Base-by-base conservation (phyloP, 1,139 yeast species). In the Hansenula lynferdii region DNA sequence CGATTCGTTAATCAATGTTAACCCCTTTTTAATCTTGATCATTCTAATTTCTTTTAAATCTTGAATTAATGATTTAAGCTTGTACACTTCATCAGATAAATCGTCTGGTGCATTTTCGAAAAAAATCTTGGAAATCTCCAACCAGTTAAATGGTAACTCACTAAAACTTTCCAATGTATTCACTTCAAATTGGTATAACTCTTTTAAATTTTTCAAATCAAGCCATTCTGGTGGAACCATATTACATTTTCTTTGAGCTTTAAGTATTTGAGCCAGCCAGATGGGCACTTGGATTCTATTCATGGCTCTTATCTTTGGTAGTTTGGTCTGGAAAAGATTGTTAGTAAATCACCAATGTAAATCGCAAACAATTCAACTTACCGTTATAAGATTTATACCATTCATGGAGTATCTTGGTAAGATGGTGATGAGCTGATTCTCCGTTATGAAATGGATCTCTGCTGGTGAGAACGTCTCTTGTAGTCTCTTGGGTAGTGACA, bases 191-290 rank as follows among this genome's bases (percentile, higher is more conserved):
- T 84, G 89, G 50, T 85, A 78, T 38, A 72, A 70, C 6, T 67
- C 69, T 42, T 74, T 73, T 41, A 92, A 60, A 41, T 66, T 68
- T n/a, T 67, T 65, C 37, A 75, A 61, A 14, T 70, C 72, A n/a
- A 92, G 69, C 99, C 99, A 92, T 3, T 67, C 70, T 0, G 99
- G 99, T 10, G 90, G 82, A 7, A 89, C 80, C 4, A 92, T 80
- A 45, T 81, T 82, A 60, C 97, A 87, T 50, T 90, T 82, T 36
- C 80, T 82, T 58, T 92, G 97, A 34, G 83, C 78, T 54, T 87
- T 87, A 39, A 92, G 66, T 15, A 90, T 67, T 12, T 89, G 60
- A 0, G 97, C 97, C 19, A 86, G 68, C 98, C 98, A 92, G 5
- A 92, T 50, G 0, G 97, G 96, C 0, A 92, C 80, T 35, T 74